These are phyloP conservation scores for Phaeosphaeria sp. DNA, from an alignment of 2,329 filamentous ascomycete species.

Conservation along the genomic window DNA sequence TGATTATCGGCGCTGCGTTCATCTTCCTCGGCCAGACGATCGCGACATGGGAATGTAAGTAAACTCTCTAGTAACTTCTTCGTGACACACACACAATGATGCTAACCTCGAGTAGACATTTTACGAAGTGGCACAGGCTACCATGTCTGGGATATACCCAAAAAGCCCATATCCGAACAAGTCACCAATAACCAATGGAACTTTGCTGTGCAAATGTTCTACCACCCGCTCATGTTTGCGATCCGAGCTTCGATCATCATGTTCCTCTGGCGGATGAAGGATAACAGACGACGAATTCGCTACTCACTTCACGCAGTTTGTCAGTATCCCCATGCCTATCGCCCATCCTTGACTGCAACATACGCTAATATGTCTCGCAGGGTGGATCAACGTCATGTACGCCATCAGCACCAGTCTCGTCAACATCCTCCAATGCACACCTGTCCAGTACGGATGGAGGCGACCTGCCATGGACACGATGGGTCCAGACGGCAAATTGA, in stretches of 20 bases:
- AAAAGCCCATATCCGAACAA: conserved; percentile 35
- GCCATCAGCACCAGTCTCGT: conserved; percentile 42
- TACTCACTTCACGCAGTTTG: conserved; percentile 41
- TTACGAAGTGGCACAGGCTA: conserved; percentile 43
- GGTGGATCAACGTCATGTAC: conserved; percentile 46
- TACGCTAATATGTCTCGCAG: conserved; percentile 5
- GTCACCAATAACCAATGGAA: conserved; percentile 40
- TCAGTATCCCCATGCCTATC: conserved; percentile 8
- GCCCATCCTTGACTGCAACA: not conserved
- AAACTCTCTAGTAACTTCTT: too few species aligned
- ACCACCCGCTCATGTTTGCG: conserved; percentile 46
- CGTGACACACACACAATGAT: too few species aligned
- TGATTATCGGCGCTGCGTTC: conserved; percentile 35
- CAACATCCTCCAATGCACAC: conserved; percentile 46
- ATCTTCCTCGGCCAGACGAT: conserved; percentile 33
- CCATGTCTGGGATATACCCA: conserved; percentile 39
- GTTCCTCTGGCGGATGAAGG: conserved; percentile 48
- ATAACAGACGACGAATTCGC: conserved; percentile 36
- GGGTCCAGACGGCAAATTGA: conserved; percentile 31
- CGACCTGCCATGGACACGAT: conserved; percentile 39
- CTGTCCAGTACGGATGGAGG: conserved; percentile 38
- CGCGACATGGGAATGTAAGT: conserved; percentile 33
- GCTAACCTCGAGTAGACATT: too few species aligned
- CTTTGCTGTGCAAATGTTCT: conserved; percentile 47
- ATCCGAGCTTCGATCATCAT: conserved; percentile 48